Conservation (phyloP, 2,329 filamentous ascomycete species). For the Hymenoscyphus linearis region DNA sequence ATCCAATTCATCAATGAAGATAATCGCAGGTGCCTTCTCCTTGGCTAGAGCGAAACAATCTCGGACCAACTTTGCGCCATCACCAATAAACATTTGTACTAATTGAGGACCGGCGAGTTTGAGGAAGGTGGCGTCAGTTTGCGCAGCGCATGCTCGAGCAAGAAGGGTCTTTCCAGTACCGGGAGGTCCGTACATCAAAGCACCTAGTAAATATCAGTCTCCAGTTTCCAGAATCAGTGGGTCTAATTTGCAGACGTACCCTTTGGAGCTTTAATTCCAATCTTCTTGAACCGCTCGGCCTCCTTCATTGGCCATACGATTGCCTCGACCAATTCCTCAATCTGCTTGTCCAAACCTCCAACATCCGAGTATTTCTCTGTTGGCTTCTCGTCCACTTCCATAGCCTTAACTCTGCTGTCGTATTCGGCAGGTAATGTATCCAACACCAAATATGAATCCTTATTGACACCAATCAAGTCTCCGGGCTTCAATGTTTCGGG, state of each 20-base stretch:
- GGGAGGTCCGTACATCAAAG: constrained; percentile 94
- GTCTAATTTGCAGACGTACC: constrained; percentile 54
- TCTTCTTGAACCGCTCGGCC: constrained; percentile 98
- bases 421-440: constrained; percentile 97
- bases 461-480: constrained; percentile 97
- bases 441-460: constrained; percentile 95
- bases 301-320: constrained; percentile 99
- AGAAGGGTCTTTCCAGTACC: constrained; percentile 89
- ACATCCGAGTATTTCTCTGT: constrained; percentile 99
- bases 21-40: constrained; percentile 97
- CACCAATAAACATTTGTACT: constrained; percentile 99
- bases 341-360: constrained; percentile 96
- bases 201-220: constrained; percentile 53
- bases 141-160: constrained; percentile 90
- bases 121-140: constrained; percentile 97
- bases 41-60: constrained; percentile 97
- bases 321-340: constrained; percentile 95
- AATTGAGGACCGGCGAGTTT: constrained; percentile 97
- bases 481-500: constrained; percentile 91
- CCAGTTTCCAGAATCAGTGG: not conserved
- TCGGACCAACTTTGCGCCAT: constrained; percentile 93
- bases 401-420: constrained; percentile 97
- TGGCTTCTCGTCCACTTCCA: constrained; percentile 99
- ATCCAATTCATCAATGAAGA: constrained; percentile 98
- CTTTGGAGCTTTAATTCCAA: constrained; percentile 98